Percentiles rank a stretch among this genome's conserved stretches.
phyloP scores from a whole-genome alignment of 768 basidiomycete genomes.

The Pulveroboletus sp. region DNA sequence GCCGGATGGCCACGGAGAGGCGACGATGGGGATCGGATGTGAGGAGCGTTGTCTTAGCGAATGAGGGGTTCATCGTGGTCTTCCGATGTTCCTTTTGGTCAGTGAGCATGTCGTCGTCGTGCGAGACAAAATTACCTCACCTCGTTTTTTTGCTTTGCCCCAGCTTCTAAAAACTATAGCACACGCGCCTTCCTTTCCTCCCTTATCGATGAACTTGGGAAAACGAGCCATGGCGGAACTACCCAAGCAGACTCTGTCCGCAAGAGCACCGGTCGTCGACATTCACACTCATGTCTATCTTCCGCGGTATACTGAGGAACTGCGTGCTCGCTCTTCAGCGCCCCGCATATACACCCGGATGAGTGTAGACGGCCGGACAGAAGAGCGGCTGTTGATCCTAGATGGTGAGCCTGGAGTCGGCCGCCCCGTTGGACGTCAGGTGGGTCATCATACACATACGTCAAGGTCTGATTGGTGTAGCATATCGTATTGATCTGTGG shows the following conservation, averaged over 20 bases:
- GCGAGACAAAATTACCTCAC: constrained; percentile 19
- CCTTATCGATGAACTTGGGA: constrained; percentile 28
- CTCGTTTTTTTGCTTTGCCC: constrained; percentile 1
- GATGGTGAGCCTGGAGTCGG: constrained; percentile 78
- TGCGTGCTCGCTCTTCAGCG: constrained; percentile 57
- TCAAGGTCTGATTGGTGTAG: background rate
- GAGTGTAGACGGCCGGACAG: constrained; percentile 40
- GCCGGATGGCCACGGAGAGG: constrained; percentile 1
- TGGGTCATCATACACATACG: constrained; percentile 25
- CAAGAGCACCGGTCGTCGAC: constrained; percentile 54
- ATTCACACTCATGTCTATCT: constrained; percentile 86
- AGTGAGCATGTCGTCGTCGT: constrained; percentile 6
- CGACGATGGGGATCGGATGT: background rate
- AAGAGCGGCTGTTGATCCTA: constrained; percentile 72
- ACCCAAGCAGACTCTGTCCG: constrained; percentile 15
- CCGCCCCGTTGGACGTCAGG: constrained; percentile 75
- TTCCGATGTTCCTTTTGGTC: background rate
- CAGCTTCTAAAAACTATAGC: constrained; percentile 7
- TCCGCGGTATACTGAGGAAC: constrained; percentile 67
- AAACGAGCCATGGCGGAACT: constrained; percentile 25
- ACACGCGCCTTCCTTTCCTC: background rate
- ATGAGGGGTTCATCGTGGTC: constrained; percentile 6
- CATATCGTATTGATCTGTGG: constrained; percentile 9
- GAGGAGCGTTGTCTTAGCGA: background rate
- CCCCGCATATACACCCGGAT: constrained; percentile 60